Evolutionary conservation across 2,329 filamentous ascomycete species (phyloP).

Genomic region (Trichoderma cornu-damae): DNA sequence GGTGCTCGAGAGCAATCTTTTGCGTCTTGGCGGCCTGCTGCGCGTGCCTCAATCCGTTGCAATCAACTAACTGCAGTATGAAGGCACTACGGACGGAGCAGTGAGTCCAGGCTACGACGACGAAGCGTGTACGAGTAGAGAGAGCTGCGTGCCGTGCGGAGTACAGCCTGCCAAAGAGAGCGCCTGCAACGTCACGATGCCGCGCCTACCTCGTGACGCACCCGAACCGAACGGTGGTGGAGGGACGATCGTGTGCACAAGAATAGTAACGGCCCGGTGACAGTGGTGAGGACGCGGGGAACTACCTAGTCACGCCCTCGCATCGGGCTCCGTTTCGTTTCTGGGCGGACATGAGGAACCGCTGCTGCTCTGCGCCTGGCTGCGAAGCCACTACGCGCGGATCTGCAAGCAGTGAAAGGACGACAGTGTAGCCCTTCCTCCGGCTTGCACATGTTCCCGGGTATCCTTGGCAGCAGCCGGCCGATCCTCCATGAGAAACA

Average conservation of each 20-base stretch:
- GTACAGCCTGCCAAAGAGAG: not conserved
- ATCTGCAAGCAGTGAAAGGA: not conserved
- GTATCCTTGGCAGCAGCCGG: not conserved
- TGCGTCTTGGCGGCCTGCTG: conserved; percentile 3
- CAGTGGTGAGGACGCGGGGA: not conserved
- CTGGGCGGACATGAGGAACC: not conserved
- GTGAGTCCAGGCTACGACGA: no score
- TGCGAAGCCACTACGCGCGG: not conserved
- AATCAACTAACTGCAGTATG: no score
- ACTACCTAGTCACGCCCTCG: not conserved
- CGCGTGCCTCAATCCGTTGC: not conserved
- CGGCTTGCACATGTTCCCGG: not conserved
- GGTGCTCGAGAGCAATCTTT: not conserved
- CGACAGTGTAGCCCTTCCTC: not conserved
- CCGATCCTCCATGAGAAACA: not conserved
- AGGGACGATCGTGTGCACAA: not conserved
- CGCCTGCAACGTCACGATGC: conserved; percentile 10
- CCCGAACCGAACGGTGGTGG: not conserved
- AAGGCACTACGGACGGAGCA: not conserved
- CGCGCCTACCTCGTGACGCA: not conserved
- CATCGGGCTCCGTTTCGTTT: not conserved
- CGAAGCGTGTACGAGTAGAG: not conserved
- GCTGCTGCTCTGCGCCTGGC: not conserved
- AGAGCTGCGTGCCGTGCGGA: no score
- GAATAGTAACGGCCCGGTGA: conserved; percentile 10